A percentile compares a stretch with the other conserved stretches of the same genome.
phyloP scores from a whole-genome alignment of 371 early-diverging fungal genomes.

The Apophysomyces ossiformis region DNA sequence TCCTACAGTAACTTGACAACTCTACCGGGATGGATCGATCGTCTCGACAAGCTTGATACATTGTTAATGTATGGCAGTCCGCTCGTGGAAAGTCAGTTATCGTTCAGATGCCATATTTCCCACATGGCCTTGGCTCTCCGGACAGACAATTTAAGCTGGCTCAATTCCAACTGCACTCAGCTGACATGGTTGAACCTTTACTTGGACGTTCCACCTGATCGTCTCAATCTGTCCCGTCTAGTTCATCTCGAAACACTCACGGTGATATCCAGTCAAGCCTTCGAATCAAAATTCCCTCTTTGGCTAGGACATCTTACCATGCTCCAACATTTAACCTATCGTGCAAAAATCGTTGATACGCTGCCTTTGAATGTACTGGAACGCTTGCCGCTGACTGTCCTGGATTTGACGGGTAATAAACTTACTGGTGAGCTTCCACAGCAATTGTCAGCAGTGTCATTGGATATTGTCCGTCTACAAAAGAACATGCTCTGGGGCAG shows the following conservation, averaged over 20 bases:
- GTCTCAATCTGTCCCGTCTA: neutral
- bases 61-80: neutral
- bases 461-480: slow-evolving; percentile 1
- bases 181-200: slow-evolving; percentile 12
- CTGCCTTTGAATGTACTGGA: slow-evolving; percentile 1
- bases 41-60: neutral
- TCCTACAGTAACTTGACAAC: slow-evolving; percentile 16
- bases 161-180: slow-evolving; percentile 12
- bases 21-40: neutral
- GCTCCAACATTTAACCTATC: slow-evolving; percentile 5
- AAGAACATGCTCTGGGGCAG: slow-evolving; percentile 12
- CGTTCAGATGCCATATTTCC: slow-evolving; percentile 6
- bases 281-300: slow-evolving; percentile 8
- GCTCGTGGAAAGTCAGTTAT: neutral
- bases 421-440: slow-evolving; percentile 13
- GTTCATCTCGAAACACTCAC: neutral
- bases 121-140: slow-evolving; percentile 6
- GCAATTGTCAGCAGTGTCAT: slow-evolving; percentile 7
- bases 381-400: neutral
- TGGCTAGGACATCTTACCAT: slow-evolving; percentile 13
- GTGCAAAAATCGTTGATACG: slow-evolving; percentile 8
- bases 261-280: neutral
- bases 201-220: neutral
- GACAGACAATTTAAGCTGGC: neutral
- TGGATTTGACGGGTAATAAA: slow-evolving; percentile 12